Evolutionary conservation across 306 rosid species (phyloP), one percentile per base, ranked within the genome.

Genomic region (Trifolium repens): DNA sequence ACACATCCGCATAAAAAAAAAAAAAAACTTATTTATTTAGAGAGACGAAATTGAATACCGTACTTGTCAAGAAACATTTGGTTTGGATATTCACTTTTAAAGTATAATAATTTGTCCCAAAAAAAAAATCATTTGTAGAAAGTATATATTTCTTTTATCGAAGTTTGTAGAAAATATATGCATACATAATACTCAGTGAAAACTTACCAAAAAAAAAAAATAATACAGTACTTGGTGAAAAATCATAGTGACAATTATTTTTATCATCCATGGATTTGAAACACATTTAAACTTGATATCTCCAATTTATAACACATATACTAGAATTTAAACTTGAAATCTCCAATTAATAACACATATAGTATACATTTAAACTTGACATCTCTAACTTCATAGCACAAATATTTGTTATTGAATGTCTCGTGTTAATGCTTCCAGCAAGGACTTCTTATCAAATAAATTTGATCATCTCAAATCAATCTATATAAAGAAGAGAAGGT

Each of bases 401-500:
- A 50, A 78, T 62, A 71, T 71, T 65, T 54, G 61, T 19, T 34
- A 54, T 40, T 72, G 52, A 79, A 72, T 65, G 59, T 44, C 39
- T 32, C 60, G 19, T 37, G 70, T 39, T 26, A 78, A 60, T 69
- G 32, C 13, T 70, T 46, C 17, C 27, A 43, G 50, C 50, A 76
- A 49, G 8, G 22, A 15, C 74, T n/a, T 43, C 12, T 35, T 39
- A 46, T 60, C 27, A 59, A 57, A 57, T 57, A 46, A 67, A 26
- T 65, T 53, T 75, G 58, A 8, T 30, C n/a, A 3, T 40, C 42
- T 39, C 40, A 26, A 43, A 43, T 9, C 2, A 15, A 22, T 37
- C 61, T 68, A 77, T 84, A 80, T 61, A 77, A 54, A 69, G 24
- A 54, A 59, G 76, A 26, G 16, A 13, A 26, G 32, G 32, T 13